Percentiles rank a stretch among this genome's conserved stretches.
phyloP scores from a whole-genome alignment of 2,329 filamentous ascomycete species.

The Penicillium sp. region DNA sequence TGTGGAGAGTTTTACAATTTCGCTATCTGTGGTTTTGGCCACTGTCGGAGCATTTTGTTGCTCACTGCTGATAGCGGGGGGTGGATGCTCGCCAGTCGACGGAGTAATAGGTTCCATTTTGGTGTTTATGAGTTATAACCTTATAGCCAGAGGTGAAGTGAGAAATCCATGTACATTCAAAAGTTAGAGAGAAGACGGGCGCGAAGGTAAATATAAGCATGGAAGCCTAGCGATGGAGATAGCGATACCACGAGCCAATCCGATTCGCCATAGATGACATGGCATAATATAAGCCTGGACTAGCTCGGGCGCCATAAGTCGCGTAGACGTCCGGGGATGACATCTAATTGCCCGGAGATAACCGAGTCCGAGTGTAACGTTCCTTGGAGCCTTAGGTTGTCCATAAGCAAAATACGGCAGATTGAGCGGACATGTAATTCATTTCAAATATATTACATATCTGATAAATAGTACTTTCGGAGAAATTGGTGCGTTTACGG shows the following conservation, averaged over 20 bases:
- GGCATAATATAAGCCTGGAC: neutral
- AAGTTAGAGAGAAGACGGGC: too few species aligned
- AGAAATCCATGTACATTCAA: too few species aligned
- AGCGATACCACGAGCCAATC: neutral
- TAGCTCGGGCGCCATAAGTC: too few species aligned
- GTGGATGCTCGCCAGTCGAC: neutral
- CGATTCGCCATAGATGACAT: neutral
- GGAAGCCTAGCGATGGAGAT: neutral
- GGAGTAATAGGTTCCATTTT: neutral
- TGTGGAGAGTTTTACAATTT: neutral
- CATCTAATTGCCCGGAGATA: neutral
- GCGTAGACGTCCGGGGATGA: neutral
- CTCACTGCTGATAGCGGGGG: neutral
- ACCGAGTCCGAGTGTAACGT: neutral
- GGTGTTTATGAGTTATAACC: neutral
- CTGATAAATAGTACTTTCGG: rapidly evolving
- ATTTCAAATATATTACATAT: too few species aligned
- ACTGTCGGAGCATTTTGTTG: neutral
- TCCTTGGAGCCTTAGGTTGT: neutral
- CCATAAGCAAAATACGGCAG: too few species aligned
- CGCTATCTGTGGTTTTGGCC: neutral
- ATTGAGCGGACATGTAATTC: too few species aligned
- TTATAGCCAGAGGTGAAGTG: neutral
- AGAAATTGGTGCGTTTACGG: neutral
- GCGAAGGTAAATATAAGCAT: neutral